Conservation (phyloP, 1,284 basidiomycete genomes). For the Pseudomicrostroma phylloplanum region DNA sequence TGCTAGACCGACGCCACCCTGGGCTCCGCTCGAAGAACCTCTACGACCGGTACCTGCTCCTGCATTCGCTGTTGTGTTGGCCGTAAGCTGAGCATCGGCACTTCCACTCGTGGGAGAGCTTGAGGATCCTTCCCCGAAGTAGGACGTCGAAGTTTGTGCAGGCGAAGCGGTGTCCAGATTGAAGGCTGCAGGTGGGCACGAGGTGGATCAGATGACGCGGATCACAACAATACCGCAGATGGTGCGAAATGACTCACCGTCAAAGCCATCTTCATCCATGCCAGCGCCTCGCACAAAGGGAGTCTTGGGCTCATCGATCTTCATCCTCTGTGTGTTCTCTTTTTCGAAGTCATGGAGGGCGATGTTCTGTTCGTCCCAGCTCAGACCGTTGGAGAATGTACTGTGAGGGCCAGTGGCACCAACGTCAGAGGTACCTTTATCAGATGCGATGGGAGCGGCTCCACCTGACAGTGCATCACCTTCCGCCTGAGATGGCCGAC, state of each 20-base stretch:
- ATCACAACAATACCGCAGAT: not conserved
- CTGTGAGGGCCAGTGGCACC: not conserved
- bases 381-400: constrained; percentile 21
- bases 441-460: constrained; percentile 16
- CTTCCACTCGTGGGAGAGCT: constrained; percentile 2
- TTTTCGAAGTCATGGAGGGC: constrained; percentile 45
- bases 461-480: constrained; percentile 10
- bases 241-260: constrained; percentile 17
- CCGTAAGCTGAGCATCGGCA: constrained; percentile 30
- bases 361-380: constrained; percentile 49
- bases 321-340: constrained; percentile 46
- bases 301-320: constrained; percentile 50
- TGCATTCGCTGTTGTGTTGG: constrained; percentile 43
- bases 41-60: not conserved
- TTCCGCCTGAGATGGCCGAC: constrained; percentile 20
- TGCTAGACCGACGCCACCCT: constrained; percentile 17
- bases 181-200: constrained; percentile 21
- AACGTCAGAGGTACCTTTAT: not conserved
- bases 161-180: constrained; percentile 24
- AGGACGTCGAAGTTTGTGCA: not conserved
- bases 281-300: constrained; percentile 44
- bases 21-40: not conserved
- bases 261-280: constrained; percentile 30
- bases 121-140: not conserved
- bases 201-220: not conserved